Percentiles rank a stretch among this genome's conserved stretches.
These are phyloP conservation scores for Asterella californica DNA, from an alignment of 225 moss, liverwort and hornwort genomes.

Conservation along the genomic window DNA sequence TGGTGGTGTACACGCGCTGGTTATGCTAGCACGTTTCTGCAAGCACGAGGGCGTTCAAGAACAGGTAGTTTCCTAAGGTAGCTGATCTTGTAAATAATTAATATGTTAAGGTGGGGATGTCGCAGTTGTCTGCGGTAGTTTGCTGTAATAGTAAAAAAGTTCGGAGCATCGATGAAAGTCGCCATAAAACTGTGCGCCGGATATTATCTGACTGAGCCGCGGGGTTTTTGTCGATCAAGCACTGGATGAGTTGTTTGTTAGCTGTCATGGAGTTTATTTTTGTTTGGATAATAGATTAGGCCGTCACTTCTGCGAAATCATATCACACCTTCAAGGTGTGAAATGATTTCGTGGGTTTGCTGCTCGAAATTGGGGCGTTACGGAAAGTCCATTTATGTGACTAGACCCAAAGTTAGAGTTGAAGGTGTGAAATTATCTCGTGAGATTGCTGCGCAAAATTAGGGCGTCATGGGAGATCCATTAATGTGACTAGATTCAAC, in stretches of 20 bases:
- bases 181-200: not conserved
- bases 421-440: not conserved
- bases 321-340: too few relatives aligned
- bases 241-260: not conserved
- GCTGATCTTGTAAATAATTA: not conserved
- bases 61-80: constrained; percentile 48
- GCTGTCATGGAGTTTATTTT: not conserved
- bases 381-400: not conserved
- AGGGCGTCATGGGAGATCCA: not conserved
- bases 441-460: not conserved
- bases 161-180: not conserved
- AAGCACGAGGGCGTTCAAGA: constrained; percentile 90
- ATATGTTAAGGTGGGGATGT: not conserved
- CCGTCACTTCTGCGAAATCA: not conserved
- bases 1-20: constrained; percentile 85
- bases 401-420: too few relatives aligned
- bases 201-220: not conserved
- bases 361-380: not conserved
- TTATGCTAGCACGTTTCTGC: constrained; percentile 78
- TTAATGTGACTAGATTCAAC: not conserved
- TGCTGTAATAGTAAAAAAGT: not conserved
- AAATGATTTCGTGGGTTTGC: not conserved
- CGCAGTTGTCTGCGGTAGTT: not conserved
- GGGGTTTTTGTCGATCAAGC: not conserved
- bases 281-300: not conserved